These are phyloP conservation scores for Ilex asprella DNA, from an alignment of 257 asterid genomes.

Conservation along the genomic window DNA sequence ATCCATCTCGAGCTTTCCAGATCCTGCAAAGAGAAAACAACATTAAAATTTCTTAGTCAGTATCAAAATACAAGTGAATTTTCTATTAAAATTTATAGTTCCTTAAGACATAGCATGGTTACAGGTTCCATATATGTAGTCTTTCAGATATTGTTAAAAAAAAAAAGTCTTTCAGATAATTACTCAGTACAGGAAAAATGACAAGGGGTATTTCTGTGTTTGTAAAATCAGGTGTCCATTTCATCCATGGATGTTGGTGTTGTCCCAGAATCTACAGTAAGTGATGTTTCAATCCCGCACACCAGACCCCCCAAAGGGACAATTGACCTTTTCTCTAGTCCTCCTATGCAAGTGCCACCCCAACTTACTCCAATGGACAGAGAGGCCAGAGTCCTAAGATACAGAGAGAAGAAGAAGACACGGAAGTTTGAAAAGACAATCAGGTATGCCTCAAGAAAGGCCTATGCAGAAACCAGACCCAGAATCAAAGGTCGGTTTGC, in stretches of 20 bases:
- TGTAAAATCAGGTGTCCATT: slow-evolving; percentile 41
- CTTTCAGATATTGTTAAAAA: no score
- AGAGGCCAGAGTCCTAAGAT: slow-evolving; percentile 74
- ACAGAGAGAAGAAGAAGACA: slow-evolving; percentile 78
- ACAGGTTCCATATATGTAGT: no score
- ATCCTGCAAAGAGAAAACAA: no score
- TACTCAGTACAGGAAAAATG: background rate
- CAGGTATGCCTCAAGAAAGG: slow-evolving; percentile 80
- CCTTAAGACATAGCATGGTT: no score
- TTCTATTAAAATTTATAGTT: no score
- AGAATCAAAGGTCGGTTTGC: slow-evolving; percentile 84
- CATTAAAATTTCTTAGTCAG: no score
- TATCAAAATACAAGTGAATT: no score
- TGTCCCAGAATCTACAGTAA: slow-evolving; percentile 51
- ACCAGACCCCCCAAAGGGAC: slow-evolving; percentile 52
- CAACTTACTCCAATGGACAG: slow-evolving; percentile 61
- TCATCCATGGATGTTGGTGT: slow-evolving; percentile 57
- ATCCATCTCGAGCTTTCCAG: no score
- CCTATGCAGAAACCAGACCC: slow-evolving; percentile 84
- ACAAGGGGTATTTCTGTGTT: slow-evolving; percentile 1
- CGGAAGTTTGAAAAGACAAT: slow-evolving; percentile 80
- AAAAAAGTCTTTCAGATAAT: no score
- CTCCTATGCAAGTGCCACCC: slow-evolving; percentile 34
- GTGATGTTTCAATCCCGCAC: slow-evolving; percentile 43
- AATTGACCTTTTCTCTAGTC: slow-evolving; percentile 47